Base-by-base conservation (phyloP, 2,329 filamentous ascomycete genomes). In the Talaromyces amestolkiae region DNA sequence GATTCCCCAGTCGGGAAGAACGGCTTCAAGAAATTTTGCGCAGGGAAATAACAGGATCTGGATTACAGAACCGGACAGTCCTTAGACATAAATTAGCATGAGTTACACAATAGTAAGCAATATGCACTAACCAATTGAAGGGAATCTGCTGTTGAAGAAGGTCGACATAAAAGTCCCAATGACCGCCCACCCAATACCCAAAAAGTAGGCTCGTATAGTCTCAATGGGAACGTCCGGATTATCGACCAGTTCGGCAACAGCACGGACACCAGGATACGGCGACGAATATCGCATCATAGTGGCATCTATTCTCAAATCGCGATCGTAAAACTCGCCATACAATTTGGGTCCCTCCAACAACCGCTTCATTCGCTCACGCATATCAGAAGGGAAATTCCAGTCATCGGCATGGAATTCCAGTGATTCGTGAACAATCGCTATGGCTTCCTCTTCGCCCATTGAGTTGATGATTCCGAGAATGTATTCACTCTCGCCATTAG, bases 121-220 rank as follows among this genome's bases (percentile, higher is more conserved):
- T 1, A 47, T 27, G 13, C 1, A 49, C 58, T 2, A 22, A 61
- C 58, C 33, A 37, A 61, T 49, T 61, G 58, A 37, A 49, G 58
- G 58, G 31, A 61, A 61, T 49, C 58, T 61, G 41, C 58, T 61
- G 41, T 61, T 61, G 58, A 61, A 61, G 27, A 61, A 61, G 13
- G 58, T 61, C 7, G 58, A 41, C 58, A 61, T 61, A 49, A 61
- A 61, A 45, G 58, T 61, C 17, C 58, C 58, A 33, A 61, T 61
- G 8, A 61, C 58, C 1, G 58, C 58, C 58, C 58, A 61, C 1
- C 39, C 58, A 61, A 61, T 61, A 15, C 58, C 58, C 27, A 61
- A n/a, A 49, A 61, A 61, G 58, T 61, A 61, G 15, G 58, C 58
- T 31, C 58, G 41, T 33, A 61, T 61, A 35, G 58, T 61, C n/a